Percentiles rank a stretch among this genome's conserved stretches.
These are phyloP conservation scores for Diversispora eburnea DNA, from an alignment of 192 early-diverging fungal species.

Conservation along the genomic window DNA sequence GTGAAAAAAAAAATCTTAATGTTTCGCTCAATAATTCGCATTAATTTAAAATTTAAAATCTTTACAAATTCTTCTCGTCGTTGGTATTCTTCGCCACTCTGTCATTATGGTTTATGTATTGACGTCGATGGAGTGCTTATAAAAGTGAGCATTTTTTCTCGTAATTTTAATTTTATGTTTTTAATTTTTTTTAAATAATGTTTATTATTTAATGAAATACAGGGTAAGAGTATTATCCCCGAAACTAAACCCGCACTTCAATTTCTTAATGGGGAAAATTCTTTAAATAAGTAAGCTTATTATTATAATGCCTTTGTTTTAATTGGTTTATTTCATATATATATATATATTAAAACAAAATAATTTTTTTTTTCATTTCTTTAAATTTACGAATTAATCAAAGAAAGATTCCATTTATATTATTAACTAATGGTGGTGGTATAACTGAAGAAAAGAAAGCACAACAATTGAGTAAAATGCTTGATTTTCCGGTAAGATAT, in stretches of 20 bases:
- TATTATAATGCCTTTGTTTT: not conserved
- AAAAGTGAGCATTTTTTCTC: conserved; percentile 42
- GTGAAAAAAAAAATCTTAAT: too few relatives aligned
- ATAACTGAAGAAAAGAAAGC: conserved; percentile 73
- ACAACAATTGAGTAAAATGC: conserved; percentile 51
- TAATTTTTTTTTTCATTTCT: not conserved
- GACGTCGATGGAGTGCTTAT: conserved; percentile 89
- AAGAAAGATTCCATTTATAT: conserved; percentile 68
- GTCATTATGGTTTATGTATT: conserved; percentile 47
- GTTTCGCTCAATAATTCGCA: too few relatives aligned
- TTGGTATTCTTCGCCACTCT: not conserved
- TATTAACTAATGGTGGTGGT: conserved; percentile 89
- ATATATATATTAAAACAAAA: too few relatives aligned
- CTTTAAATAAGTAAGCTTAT: conserved; percentile 33
- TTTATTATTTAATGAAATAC: not conserved
- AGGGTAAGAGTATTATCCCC: conserved; percentile 67
- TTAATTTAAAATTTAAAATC: too few relatives aligned
- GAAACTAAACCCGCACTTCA: conserved; percentile 63
- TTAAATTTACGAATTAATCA: not conserved
- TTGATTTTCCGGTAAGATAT: conserved; percentile 48
- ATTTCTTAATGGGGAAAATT: conserved; percentile 60
- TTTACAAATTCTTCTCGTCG: not conserved
- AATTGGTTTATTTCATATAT: not conserved
- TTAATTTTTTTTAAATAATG: not conserved
- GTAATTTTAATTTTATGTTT: not conserved